Evolutionary conservation across 2,329 filamentous ascomycete species (phyloP).

Genomic region (Gnomoniopsis sp.): DNA sequence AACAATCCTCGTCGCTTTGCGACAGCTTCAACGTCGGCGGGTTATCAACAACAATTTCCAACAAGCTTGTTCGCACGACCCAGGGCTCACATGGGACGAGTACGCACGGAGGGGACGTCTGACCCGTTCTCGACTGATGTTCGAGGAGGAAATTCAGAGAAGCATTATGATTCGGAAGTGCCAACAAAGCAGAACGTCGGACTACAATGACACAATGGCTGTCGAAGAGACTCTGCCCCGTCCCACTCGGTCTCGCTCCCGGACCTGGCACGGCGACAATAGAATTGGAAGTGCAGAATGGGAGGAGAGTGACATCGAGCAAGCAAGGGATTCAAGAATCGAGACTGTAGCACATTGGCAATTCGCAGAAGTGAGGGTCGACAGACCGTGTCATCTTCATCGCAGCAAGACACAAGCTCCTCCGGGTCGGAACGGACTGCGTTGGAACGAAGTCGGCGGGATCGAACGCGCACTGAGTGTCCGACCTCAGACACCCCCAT

Average conservation of each 20-base stretch:
- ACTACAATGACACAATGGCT: not conserved
- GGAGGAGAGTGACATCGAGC: not conserved
- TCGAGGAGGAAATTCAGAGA: slow-evolving; percentile 23
- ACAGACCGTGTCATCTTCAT: slow-evolving; percentile 8
- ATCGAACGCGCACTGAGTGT: slow-evolving; percentile 1
- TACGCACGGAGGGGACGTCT: slow-evolving; percentile 18
- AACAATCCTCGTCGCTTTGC: not conserved
- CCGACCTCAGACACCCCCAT: slow-evolving; percentile 12
- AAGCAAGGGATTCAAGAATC: not conserved
- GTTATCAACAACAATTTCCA: slow-evolving; percentile 6
- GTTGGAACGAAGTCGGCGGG: not conserved
- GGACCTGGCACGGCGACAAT: slow-evolving; percentile 6
- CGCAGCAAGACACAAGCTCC: not conserved
- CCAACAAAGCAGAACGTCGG: slow-evolving; percentile 21
- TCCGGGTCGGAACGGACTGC: not conserved
- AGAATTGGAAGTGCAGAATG: not conserved
- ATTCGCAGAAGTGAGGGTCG: slow-evolving; percentile 8
- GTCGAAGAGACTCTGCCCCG: not conserved
- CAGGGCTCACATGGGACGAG: slow-evolving; percentile 22
- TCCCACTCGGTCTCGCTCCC: not conserved
- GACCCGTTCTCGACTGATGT: slow-evolving; percentile 19
- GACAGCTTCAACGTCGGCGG: slow-evolving; percentile 14
- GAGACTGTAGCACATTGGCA: slow-evolving; percentile 3
- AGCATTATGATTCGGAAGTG: slow-evolving; percentile 22
- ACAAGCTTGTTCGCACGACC: slow-evolving; percentile 19